Evolutionary conservation across 75 land plant genomes (phyloP).

Genomic region (Cryptomeria japonica): DNA sequence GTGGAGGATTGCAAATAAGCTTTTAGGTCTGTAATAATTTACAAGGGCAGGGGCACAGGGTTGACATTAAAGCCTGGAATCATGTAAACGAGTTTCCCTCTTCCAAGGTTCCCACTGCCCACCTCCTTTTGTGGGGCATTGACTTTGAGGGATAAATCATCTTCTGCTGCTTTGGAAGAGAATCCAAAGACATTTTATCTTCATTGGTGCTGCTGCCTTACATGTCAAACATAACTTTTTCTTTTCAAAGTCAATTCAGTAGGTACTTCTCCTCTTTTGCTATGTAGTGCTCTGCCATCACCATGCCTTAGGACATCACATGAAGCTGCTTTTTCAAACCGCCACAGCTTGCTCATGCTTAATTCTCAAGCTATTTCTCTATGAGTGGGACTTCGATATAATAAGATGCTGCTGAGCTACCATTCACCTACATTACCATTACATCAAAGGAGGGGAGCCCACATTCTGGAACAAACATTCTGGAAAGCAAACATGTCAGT

Average conservation of each 20-base stretch:
- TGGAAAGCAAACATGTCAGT: conserved; percentile 3
- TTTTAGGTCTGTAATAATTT: neutral
- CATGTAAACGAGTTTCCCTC: neutral
- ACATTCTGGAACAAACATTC: neutral
- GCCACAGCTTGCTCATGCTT: neutral
- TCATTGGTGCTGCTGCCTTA: neutral
- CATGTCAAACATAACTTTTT: conserved; percentile 6
- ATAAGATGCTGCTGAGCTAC: neutral
- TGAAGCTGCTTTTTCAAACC: neutral
- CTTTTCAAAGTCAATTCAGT: conserved; percentile 14
- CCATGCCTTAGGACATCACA: neutral
- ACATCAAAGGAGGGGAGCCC: conserved; percentile 3
- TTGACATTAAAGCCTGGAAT: neutral
- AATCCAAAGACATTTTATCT: conserved; percentile 6
- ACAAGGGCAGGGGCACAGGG: neutral
- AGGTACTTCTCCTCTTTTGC: neutral
- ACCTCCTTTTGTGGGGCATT: neutral
- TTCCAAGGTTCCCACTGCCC: neutral
- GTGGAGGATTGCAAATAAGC: neutral
- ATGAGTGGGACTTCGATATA: neutral
- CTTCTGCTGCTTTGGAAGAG: neutral
- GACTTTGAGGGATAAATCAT: neutral
- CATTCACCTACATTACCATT: neutral
- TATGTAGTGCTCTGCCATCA: conserved; percentile 1
- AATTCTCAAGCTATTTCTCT: neutral